phyloP scores from a whole-genome alignment of 192 early-diverging fungal species.

The Podila clonocystis region DNA sequence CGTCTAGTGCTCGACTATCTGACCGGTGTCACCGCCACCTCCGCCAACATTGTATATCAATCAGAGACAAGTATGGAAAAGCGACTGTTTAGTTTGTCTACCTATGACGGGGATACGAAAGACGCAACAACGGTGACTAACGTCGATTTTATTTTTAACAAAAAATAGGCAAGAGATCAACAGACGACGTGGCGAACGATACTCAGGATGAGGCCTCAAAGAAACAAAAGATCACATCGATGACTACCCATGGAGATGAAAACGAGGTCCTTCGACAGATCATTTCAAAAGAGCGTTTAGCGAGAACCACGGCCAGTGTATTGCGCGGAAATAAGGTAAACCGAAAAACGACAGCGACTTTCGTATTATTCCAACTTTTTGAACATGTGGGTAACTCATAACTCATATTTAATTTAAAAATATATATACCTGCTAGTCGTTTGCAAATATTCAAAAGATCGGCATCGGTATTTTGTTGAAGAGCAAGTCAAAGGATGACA shows the following conservation, averaged over 20 bases:
- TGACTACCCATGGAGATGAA: constrained; percentile 36
- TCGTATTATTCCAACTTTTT: background rate
- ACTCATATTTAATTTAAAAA: background rate
- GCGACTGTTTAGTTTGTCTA: background rate
- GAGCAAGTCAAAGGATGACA: constrained; percentile 48
- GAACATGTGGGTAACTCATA: background rate
- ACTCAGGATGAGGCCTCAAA: constrained; percentile 44
- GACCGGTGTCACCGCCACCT: constrained; percentile 63
- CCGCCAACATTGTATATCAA: constrained; percentile 48
- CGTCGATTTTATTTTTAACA: constrained; percentile 19
- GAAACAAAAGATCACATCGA: constrained; percentile 38
- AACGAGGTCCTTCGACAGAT: constrained; percentile 51
- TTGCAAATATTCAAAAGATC: constrained; percentile 51
- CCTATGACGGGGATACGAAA: background rate
- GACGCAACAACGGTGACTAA: background rate
- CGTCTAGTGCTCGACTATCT: constrained; percentile 77
- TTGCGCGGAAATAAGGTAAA: constrained; percentile 57
- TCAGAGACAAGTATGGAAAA: constrained; percentile 22
- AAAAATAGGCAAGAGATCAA: constrained; percentile 38
- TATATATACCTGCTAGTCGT: constrained; percentile 14
- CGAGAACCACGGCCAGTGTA: constrained; percentile 52
- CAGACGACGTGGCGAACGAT: constrained; percentile 47
- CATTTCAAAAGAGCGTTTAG: constrained; percentile 51
- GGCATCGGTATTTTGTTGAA: constrained; percentile 39
- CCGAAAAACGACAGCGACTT: background rate